These are phyloP conservation scores for Exophiala oligosperma DNA, from an alignment of 2,329 filamentous ascomycete species.

Conservation along the genomic window DNA sequence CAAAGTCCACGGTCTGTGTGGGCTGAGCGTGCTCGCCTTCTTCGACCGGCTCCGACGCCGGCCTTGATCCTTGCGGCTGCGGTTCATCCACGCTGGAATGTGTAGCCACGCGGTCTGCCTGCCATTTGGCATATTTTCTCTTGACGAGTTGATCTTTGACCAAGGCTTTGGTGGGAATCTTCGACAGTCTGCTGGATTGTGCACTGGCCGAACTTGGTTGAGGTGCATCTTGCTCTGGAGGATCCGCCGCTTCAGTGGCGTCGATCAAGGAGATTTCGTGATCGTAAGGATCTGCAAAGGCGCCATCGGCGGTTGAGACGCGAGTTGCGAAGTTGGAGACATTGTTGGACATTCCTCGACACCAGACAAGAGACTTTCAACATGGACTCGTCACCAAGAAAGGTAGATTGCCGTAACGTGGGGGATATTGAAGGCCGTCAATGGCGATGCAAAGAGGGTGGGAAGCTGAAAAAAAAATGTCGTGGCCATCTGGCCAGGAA, in stretches of 20 bases:
- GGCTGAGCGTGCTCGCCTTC: not conserved
- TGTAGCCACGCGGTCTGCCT: conserved; percentile 52
- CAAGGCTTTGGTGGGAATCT: conserved; percentile 35
- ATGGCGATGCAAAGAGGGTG: not conserved
- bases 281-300: conserved; percentile 24
- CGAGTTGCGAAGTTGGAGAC: conserved; percentile 17
- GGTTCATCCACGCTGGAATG: conserved; percentile 6
- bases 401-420: not conserved
- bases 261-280: conserved; percentile 39
- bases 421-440: not conserved
- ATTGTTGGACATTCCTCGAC: conserved; percentile 24
- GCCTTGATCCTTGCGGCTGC: conserved; percentile 2
- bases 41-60: not conserved
- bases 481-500: not conserved
- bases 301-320: conserved; percentile 22
- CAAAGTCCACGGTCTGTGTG: conserved; percentile 21
- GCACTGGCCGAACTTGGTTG: conserved; percentile 26
- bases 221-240: conserved; percentile 27
- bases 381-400: not conserved
- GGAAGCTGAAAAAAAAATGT: not conserved
- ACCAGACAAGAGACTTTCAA: not conserved
- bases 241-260: conserved; percentile 34
- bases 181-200: conserved; percentile 29
- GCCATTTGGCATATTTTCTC: conserved; percentile 51
- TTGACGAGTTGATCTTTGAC: conserved; percentile 42